Evolutionary conservation across 129 eudicot genomes (phyloP).

Genomic region (Centella asiatica): DNA sequence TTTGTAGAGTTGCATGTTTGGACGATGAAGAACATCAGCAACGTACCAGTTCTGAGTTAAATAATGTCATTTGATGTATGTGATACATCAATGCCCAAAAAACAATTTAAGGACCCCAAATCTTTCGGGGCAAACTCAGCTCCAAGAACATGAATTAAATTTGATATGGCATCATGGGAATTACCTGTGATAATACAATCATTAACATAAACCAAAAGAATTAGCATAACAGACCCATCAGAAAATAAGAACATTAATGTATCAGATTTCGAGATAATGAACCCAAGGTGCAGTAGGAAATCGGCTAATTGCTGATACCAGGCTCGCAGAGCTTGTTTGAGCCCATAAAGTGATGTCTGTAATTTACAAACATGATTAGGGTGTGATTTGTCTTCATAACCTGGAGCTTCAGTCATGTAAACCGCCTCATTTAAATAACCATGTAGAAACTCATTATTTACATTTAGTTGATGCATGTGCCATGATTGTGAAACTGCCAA

Average conservation of each 20-base stretch:
- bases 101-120: background rate
- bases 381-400: background rate
- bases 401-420: background rate
- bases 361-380: background rate
- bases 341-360: background rate
- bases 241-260: background rate
- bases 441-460: background rate
- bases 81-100: background rate
- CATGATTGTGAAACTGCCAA: background rate
- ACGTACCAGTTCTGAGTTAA: background rate
- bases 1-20: background rate
- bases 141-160: background rate
- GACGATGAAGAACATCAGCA: background rate
- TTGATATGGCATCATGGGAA: background rate
- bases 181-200: background rate
- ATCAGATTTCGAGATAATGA: background rate
- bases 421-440: background rate
- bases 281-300: background rate
- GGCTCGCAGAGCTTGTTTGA: background rate
- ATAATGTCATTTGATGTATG: background rate
- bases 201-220: background rate
- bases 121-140: background rate
- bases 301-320: background rate
- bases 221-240: background rate
- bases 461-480: background rate